Base-by-base conservation (phyloP, 768 basidiomycete species). In the Mycena belliarum region DNA sequence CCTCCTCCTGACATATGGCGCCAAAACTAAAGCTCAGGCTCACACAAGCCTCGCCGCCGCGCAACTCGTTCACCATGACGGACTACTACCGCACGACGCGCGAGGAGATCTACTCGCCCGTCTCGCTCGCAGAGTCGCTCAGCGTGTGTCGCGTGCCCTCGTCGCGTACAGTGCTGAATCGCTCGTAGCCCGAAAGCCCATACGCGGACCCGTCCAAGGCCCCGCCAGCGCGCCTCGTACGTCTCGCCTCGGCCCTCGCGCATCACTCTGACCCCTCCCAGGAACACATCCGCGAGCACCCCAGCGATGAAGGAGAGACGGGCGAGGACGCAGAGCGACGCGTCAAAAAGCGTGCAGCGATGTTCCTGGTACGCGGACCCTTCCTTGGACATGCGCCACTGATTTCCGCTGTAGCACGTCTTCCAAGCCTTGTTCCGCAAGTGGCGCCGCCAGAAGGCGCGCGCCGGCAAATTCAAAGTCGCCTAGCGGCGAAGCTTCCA, bases 51-150 rank as follows among this genome's bases (percentile, higher is more conserved):
- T 6, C 50, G 42, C 42, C 48, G 9, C 49, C 53, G 28, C 54
- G 60, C 23, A 61, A 61, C 21, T 61, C 60, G 11, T 61, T 61
- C 45, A 52, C 60, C 1, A 20, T 16, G 5, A 56, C 60, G 3
- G 60, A 61, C 21, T 61, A 61, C 23, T 61, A 61, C 32, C 60
- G 60, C 28, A 21, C 37, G 10, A 61, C 60, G 25, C 44, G 50
- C 10, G 38, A 52, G 12, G 60, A 61, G 40, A 48, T 43, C 20
- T 46, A 56, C 32, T 61, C 60, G 20, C 60, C 60, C 11, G 26
- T 61, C 18, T 52, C 60, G 23, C 45, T 49, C 43, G 18, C n/a
- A 8, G 29, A 55, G 7, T 49, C 50, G 8, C 32, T 47, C 14
- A 47, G 44, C 16, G 54, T 55, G 12, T 41, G 54, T 41, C 48